Evolutionary conservation across 108 stramenopile genomes (phyloP).

Genomic region (Cyclotella choctawhatcheeana): DNA sequence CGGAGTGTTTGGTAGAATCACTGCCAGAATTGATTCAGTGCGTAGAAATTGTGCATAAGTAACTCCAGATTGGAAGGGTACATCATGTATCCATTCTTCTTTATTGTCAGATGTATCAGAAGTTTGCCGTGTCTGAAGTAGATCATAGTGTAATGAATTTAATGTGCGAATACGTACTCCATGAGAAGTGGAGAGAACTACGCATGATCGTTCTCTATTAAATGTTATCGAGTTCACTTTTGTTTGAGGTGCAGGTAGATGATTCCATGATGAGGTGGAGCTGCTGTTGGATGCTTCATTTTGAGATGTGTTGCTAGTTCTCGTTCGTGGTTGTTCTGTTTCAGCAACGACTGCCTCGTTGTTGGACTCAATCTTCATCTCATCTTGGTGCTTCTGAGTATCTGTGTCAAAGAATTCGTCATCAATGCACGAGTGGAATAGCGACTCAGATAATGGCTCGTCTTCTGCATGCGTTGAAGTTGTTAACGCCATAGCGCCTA

Average conservation of each 20-base stretch:
- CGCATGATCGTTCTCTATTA: constrained; percentile 46
- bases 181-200: constrained; percentile 42
- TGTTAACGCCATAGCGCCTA: neutral
- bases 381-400: neutral
- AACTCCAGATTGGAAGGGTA: constrained; percentile 35
- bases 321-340: neutral
- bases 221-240: constrained; percentile 42
- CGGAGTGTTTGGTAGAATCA: constrained; percentile 38
- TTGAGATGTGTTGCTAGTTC: constrained; percentile 22
- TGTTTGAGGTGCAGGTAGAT: constrained; percentile 9
- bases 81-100: constrained; percentile 31
- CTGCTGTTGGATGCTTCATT: constrained; percentile 14
- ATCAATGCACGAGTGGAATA: constrained; percentile 43
- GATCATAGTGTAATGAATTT: constrained; percentile 24
- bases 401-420: constrained; percentile 1
- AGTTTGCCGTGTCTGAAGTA: neutral
- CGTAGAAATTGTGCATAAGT: constrained; percentile 46
- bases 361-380: neutral
- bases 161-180: constrained; percentile 47
- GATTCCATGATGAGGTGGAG: constrained; percentile 18
- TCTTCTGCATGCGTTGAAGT: constrained; percentile 9
- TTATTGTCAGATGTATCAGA: neutral
- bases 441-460: constrained; percentile 20
- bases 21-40: constrained; percentile 24
- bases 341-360: neutral